Conservation (phyloP, 2,329 filamentous ascomycete species). For the Podosphaera xanthii region DNA sequence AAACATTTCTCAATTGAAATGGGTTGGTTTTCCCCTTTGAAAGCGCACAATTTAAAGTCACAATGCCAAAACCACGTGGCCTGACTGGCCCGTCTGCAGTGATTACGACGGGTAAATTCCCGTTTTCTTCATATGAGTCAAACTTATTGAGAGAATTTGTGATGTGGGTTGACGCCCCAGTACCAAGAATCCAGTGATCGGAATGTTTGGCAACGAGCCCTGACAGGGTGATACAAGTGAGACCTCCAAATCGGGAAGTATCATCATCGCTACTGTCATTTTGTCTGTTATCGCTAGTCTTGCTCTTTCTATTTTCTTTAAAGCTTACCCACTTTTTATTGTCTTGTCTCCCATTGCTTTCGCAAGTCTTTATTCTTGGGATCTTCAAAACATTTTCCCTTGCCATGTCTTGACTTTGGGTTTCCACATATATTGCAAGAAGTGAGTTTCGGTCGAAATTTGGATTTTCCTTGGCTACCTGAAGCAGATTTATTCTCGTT, state of each 20-base stretch:
- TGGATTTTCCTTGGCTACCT: background rate
- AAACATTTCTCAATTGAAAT: background rate
- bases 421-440: background rate
- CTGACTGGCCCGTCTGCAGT: background rate
- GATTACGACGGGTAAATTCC: background rate
- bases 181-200: background rate
- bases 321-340: background rate
- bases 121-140: background rate
- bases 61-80: background rate
- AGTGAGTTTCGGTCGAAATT: background rate
- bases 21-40: background rate
- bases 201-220: background rate
- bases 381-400: constrained; percentile 1
- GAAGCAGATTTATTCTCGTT: background rate
- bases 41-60: background rate
- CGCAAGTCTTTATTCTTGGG: background rate
- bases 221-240: background rate
- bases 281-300: background rate
- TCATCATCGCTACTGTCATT: background rate
- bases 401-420: background rate
- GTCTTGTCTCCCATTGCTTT: background rate
- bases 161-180: background rate
- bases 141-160: background rate
- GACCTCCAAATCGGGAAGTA: background rate
- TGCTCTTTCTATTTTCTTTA: background rate